phyloP scores from a whole-genome alignment of 2,329 filamentous ascomycete genomes.

The Exophiala dermatitidis region DNA sequence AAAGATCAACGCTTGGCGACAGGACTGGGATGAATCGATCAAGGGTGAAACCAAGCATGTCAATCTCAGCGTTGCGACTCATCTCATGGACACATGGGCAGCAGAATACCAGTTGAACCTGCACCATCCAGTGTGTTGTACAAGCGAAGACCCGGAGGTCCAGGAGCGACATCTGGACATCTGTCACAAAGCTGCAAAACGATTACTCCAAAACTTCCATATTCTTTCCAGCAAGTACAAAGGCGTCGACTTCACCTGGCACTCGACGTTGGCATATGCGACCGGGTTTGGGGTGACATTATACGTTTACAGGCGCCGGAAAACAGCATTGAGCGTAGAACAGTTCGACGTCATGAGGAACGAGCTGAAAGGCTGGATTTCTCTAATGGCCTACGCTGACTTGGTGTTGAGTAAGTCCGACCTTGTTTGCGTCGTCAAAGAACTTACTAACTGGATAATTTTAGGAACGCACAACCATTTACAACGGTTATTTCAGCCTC shows the following conservation, averaged over 20 bases:
- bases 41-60: slow-evolving; percentile 41
- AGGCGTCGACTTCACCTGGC: slow-evolving; percentile 28
- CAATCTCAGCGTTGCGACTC: slow-evolving; percentile 37
- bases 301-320: slow-evolving; percentile 20
- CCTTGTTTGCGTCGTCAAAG: neutral
- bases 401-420: slow-evolving; percentile 20
- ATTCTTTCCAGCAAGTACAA: slow-evolving; percentile 25
- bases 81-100: slow-evolving; percentile 46
- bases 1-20: slow-evolving; percentile 56
- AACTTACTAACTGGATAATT: neutral
- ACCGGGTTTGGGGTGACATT: slow-evolving; percentile 26
- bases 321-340: slow-evolving; percentile 16
- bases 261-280: slow-evolving; percentile 25
- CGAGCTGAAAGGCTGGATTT: slow-evolving; percentile 26
- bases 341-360: slow-evolving; percentile 27
- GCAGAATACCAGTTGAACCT: slow-evolving; percentile 46
- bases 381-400: slow-evolving; percentile 26
- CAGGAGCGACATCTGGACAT: slow-evolving; percentile 30
- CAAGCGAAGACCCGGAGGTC: slow-evolving; percentile 28
- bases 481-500: slow-evolving; percentile 22
- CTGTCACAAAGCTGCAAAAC: slow-evolving; percentile 29
- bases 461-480: slow-evolving; percentile 24
- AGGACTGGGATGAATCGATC: slow-evolving; percentile 53
- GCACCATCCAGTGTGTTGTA: slow-evolving; percentile 48
- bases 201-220: slow-evolving; percentile 29